phyloP scores from a whole-genome alignment of 2,329 filamentous ascomycete genomes.

The Botrytis fabae region DNA sequence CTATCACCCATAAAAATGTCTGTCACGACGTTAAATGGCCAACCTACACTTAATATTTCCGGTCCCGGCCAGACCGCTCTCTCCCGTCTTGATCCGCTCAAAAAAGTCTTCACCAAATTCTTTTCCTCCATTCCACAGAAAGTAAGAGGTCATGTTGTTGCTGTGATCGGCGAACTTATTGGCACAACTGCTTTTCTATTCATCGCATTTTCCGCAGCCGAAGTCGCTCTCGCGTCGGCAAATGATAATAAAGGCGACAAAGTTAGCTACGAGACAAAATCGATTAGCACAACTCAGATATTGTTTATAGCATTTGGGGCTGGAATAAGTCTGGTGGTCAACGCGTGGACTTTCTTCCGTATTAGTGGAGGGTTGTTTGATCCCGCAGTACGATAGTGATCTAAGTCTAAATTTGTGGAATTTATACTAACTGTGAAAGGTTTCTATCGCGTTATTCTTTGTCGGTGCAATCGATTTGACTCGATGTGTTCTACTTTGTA shows the following conservation, averaged over 20 bases:
- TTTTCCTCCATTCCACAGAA: constrained; percentile 29
- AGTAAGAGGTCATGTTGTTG: constrained; percentile 48
- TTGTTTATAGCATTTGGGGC: constrained; percentile 35
- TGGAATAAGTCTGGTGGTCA: constrained; percentile 45
- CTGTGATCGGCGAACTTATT: constrained; percentile 51
- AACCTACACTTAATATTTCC: constrained; percentile 29
- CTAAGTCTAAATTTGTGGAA: background rate
- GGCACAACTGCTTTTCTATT: constrained; percentile 48
- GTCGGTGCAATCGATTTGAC: constrained; percentile 42
- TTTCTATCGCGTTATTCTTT: constrained; percentile 44
- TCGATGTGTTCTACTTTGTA: constrained; percentile 39
- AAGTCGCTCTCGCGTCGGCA: constrained; percentile 36
- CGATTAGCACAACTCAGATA: constrained; percentile 34
- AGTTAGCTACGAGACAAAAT: constrained; percentile 17
- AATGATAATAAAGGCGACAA: constrained; percentile 28
- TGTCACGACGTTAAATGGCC: constrained; percentile 21
- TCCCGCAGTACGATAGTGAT: constrained; percentile 44
- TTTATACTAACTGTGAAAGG: constrained; percentile 29
- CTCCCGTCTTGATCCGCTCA: constrained; percentile 30
- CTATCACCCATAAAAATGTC: constrained; percentile 20
- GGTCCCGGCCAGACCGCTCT: constrained; percentile 27
- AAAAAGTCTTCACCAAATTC: constrained; percentile 26
- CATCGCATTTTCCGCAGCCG: constrained; percentile 38
- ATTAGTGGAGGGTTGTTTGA: constrained; percentile 54
- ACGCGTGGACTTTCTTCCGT: constrained; percentile 55